Evolutionary conservation across 2,329 filamentous ascomycete species (phyloP).

Genomic region (Cladosporium cucumerinum): DNA sequence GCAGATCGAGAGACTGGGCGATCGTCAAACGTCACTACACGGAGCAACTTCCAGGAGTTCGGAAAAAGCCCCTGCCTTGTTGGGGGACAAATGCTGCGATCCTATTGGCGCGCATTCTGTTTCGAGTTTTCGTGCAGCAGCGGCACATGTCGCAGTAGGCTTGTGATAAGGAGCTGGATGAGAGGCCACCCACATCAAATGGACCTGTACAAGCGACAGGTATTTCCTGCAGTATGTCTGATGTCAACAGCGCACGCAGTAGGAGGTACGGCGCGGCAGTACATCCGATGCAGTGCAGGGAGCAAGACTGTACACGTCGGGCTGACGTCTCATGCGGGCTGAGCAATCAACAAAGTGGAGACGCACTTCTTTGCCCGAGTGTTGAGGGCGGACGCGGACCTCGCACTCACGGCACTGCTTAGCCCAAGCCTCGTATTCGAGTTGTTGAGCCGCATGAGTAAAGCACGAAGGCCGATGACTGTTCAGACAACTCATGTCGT

Average conservation of each 20-base stretch:
- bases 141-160: constrained; percentile 1
- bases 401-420: neutral
- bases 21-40: constrained; percentile 5
- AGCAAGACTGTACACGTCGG: neutral
- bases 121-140: neutral
- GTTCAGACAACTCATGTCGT: neutral
- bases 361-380: neutral
- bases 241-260: constrained; percentile 1
- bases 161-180: neutral
- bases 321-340: neutral
- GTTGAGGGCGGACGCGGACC: constrained; percentile 7
- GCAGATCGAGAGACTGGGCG: neutral
- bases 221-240: neutral
- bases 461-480: neutral
- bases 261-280: neutral
- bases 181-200: neutral
- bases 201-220: constrained; percentile 2
- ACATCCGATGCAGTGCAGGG: neutral
- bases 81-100: neutral
- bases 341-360: constrained; percentile 10
- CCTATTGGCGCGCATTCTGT: constrained; percentile 14
- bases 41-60: constrained; percentile 12
- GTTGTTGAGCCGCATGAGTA: constrained; percentile 2
- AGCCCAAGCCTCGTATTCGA: neutral
- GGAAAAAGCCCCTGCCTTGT: constrained; percentile 4